Evolutionary conservation across 352 stramenopile genomes (phyloP), one percentile per base, ranked within the genome.

Genomic region (Globisporangium carolinianum): DNA sequence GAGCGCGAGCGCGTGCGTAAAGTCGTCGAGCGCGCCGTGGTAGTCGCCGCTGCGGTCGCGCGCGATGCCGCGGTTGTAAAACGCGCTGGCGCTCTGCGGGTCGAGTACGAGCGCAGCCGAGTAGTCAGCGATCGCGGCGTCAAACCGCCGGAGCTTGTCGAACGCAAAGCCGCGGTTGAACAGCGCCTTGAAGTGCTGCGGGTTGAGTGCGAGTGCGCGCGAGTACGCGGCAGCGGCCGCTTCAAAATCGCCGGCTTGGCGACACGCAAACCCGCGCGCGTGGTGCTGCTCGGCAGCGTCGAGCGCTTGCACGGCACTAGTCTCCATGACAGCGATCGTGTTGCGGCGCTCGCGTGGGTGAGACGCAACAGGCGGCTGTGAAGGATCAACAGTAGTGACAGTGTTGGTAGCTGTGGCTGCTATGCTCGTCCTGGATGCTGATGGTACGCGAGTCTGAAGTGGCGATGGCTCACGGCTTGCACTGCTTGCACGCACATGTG

Each of bases 91-190:
- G 61, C 92, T 92, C 4, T 57, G 57, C 8, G 78, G 71, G n/a
- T 94, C 74, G 62, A 95, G 75, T 8, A 47, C 50, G n/a, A 96
- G 58, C 4, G 76, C 79, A 0, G 68, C 73, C 17, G 68, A 86
- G 61, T 94, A 96, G 67, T 96, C 83, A 4, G 63, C 67, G 53
- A 96, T 87, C 8, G 85, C 85, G 0, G 62, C 62, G 52, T 94
- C 77, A 61, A 96, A 93, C 5, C 69, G 66, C 1, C 76, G 67
- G 56, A 95, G 68, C 56, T 93, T 95, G 67, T 96, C 84, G 53
- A 66, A 88, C 3, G 86, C 83, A 56, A 96, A 97, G 1, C 79
- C 88, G 38, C 88, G 84, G 53, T 97, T 97, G 62, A 95, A 97
- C 51, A 79, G 76, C 43, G 87, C 83, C 60, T 95, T 97, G 64